Evolutionary conservation across 2,329 filamentous ascomycete genomes (phyloP), one percentile per base, ranked within the genome.

Genomic region (Xylaria sp.): DNA sequence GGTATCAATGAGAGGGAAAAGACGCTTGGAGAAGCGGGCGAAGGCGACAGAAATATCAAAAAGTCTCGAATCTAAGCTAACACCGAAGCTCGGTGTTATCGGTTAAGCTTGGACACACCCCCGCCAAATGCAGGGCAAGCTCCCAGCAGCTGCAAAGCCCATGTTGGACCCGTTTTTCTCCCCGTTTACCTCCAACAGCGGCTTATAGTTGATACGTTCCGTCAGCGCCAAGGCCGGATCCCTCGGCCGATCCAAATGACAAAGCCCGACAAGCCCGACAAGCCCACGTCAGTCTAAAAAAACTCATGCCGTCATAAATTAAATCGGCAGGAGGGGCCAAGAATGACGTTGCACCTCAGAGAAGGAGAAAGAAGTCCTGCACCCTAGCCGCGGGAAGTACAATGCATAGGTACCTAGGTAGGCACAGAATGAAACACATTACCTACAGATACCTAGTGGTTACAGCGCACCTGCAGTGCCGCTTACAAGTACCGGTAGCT

Each of bases 291-390:
- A 38, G n/a, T 22, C 33, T 42, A 47, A 45, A 22, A 44, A 53
- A 53, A 39, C 42, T 61, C 31, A 67, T 70, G 68, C 66, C 68
- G 68, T 70, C 68, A 70, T 70, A 64, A 69, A 67, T 69, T 70
- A 66, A 67, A 66, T 64, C n/a, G 45, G 51, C 11, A 49, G 38
- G 63, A 65, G 68, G 68, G 63, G 63, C 59, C 36, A 44, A 17
- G 42, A 64, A 70, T 69, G 66, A 70, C 66, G 66, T 69, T 69
- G 67, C 59, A 36, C 55, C 9, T 63, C 17, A 47, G 31, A 61
- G 22, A 63, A 51, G 39, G 31, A 61, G 22, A 63, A 51, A 54
- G 47, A 47, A 31, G n/a, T 29, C 27, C 17, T 42, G 53, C 27
- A 22, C 53, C 44, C 42, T 62, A 64, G 56, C 67, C 67, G 67